These are phyloP conservation scores for Yamadazyma triangularis DNA, from an alignment of 1,139 yeast genomes.

Conservation along the genomic window DNA sequence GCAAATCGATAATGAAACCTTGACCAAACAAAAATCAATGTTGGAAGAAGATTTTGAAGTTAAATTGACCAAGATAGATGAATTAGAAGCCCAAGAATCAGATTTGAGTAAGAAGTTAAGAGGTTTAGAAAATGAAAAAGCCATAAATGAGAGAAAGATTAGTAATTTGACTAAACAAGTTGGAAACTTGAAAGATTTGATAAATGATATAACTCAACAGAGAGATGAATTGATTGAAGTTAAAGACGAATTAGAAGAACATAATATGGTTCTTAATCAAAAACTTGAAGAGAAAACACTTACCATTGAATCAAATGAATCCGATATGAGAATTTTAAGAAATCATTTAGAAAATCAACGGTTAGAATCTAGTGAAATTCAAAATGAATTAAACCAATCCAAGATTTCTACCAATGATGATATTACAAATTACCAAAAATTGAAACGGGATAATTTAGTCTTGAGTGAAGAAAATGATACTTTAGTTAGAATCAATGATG, in stretches of 20 bases:
- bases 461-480: slow-evolving; percentile 42
- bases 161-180: slow-evolving; percentile 49
- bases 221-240: slow-evolving; percentile 46
- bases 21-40: slow-evolving; percentile 42
- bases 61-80: slow-evolving; percentile 47
- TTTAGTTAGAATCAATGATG: slow-evolving; percentile 32
- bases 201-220: slow-evolving; percentile 46
- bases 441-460: slow-evolving; percentile 36
- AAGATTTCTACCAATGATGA: slow-evolving; percentile 27
- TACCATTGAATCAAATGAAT: slow-evolving; percentile 27
- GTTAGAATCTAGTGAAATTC: slow-evolving; percentile 27
- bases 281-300: slow-evolving; percentile 42
- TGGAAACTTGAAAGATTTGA: slow-evolving; percentile 45
- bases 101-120: slow-evolving; percentile 47
- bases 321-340: slow-evolving; percentile 29
- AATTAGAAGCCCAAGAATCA: slow-evolving; percentile 38
- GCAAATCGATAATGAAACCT: slow-evolving; percentile 57
- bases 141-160: slow-evolving; percentile 41
- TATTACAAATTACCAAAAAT: slow-evolving; percentile 31
- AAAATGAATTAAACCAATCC: slow-evolving; percentile 33
- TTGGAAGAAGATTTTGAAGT: slow-evolving; percentile 51
- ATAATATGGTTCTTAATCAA: slow-evolving; percentile 38
- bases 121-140: slow-evolving; percentile 41
- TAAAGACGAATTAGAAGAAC: slow-evolving; percentile 44
- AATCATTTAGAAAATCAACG: slow-evolving; percentile 34